Percentiles rank a stretch among this genome's conserved stretches.
Conservation (phyloP, 495 filamentous ascomycete genomes). For the Oidiodendron maius region DNA sequence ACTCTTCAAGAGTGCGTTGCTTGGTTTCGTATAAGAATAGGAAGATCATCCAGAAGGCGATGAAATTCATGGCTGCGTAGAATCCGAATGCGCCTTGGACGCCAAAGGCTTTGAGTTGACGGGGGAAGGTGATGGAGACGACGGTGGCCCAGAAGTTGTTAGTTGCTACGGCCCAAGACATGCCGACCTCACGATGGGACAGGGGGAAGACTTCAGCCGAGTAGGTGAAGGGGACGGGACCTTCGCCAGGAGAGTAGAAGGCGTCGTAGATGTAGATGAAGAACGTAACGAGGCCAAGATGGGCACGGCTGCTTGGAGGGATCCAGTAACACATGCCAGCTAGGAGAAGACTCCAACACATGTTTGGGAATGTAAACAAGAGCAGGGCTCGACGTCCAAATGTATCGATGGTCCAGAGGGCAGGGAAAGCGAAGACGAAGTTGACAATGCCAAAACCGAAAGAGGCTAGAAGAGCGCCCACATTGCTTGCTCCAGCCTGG, state of each 20-base stretch:
- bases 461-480: constrained; percentile 44
- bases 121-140: constrained; percentile 64
- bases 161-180: constrained; percentile 70
- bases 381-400: constrained; percentile 61
- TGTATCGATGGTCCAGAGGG: constrained; percentile 66
- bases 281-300: constrained; percentile 50
- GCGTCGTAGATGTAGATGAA: constrained; percentile 64
- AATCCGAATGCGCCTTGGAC: constrained; percentile 43
- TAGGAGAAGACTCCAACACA: constrained; percentile 51
- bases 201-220: constrained; percentile 80
- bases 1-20: constrained; percentile 67
- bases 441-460: constrained; percentile 57
- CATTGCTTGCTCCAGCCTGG: constrained; percentile 38
- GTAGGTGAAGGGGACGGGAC: no score
- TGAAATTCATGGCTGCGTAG: constrained; percentile 64
- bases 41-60: constrained; percentile 67
- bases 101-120: constrained; percentile 52
- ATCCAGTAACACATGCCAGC: constrained; percentile 56
- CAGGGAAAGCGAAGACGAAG: constrained; percentile 57
- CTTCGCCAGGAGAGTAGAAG: constrained; percentile 67
- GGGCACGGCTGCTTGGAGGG: constrained; percentile 30
- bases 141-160: constrained; percentile 70
- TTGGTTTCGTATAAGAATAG: constrained; percentile 75
- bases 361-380: constrained; percentile 58
- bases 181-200: constrained; percentile 68